A percentile compares a stretch with the other conserved stretches of the same genome.
These are phyloP conservation scores for Prototheca wickerhamii DNA, from an alignment of 163 green algal genomes.

Conservation along the genomic window DNA sequence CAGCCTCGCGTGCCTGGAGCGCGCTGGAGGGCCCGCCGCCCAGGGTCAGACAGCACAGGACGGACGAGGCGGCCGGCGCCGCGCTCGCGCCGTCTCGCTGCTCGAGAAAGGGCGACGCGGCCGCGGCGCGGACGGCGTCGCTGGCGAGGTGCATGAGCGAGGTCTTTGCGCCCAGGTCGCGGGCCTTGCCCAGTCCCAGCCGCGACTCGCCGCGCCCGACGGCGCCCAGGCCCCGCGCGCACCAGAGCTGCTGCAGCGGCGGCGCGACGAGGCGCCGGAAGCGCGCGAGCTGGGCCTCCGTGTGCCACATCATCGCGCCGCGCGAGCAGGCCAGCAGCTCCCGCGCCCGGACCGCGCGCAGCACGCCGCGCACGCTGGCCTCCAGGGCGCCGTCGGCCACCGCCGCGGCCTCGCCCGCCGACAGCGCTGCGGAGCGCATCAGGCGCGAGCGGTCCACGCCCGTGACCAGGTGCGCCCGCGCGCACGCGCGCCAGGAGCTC, in stretches of 20 bases:
- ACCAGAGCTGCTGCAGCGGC: slow-evolving; percentile 49
- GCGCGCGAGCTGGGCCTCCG: slow-evolving; percentile 50
- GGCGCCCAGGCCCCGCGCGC: too few relatives aligned
- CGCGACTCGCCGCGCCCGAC: too few relatives aligned
- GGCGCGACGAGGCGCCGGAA: slow-evolving; percentile 60
- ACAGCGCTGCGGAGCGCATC: slow-evolving; percentile 33
- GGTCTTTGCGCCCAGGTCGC: slow-evolving; percentile 31
- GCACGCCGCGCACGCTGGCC: slow-evolving; percentile 53
- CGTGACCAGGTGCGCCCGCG: slow-evolving; percentile 56
- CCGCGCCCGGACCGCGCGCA: slow-evolving; percentile 48
- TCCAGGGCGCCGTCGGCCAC: slow-evolving; percentile 77
- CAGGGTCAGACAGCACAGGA: slow-evolving; percentile 67
- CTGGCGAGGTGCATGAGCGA: slow-evolving; percentile 38
- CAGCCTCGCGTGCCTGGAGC: too few relatives aligned
- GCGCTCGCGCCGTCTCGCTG: too few relatives aligned
- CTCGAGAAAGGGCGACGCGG: slow-evolving; percentile 72
- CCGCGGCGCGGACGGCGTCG: slow-evolving; percentile 47
- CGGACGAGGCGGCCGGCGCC: slow-evolving; percentile 32
- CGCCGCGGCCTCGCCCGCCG: slow-evolving; percentile 53
- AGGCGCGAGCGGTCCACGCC: slow-evolving; percentile 40
- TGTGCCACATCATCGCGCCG: slow-evolving; percentile 67
- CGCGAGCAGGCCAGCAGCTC: slow-evolving; percentile 57
- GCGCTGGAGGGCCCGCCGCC: too few relatives aligned
- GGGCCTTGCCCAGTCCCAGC: too few relatives aligned
- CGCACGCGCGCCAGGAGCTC: slow-evolving; percentile 7